A percentile compares a stretch with the other conserved stretches of the same genome.
Conservation (phyloP, 1,139 yeast species). For the Taphrina flavorubra region DNA sequence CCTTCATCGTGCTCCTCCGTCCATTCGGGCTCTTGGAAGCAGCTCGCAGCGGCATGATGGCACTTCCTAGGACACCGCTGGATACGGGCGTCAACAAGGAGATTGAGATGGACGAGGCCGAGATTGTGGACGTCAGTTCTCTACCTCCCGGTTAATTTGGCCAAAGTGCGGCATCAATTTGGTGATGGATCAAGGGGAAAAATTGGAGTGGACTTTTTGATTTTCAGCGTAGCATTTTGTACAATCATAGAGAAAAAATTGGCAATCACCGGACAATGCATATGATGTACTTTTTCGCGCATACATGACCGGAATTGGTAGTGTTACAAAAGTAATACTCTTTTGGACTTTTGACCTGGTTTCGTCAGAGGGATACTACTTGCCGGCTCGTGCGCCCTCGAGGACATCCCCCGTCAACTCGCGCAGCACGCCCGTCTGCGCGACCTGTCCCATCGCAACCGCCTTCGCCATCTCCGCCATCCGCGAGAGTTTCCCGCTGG, state of each 20-base stretch:
- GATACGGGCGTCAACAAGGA: conserved; percentile 58
- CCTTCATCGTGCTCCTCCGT: conserved; percentile 84
- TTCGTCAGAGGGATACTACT: background rate
- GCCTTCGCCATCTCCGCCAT: conserved; percentile 39
- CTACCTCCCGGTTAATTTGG: conserved; percentile 86
- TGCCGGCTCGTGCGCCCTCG: conserved; percentile 38
- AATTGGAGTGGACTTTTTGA: background rate
- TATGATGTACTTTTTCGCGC: background rate
- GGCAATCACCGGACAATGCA: background rate
- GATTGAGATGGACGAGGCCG: conserved; percentile 67
- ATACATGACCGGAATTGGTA: too few relatives aligned
- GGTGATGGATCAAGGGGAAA: background rate
- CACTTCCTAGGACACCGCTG: conserved; percentile 92
- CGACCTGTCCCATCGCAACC: conserved; percentile 30
- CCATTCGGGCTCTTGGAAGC: conserved; percentile 96
- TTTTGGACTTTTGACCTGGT: background rate
- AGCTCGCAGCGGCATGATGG: conserved; percentile 99
- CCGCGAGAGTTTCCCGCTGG: conserved; percentile 31
- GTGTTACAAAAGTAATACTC: background rate
- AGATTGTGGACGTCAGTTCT: conserved; percentile 56
- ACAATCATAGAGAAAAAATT: background rate
- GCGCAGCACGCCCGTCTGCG: conserved; percentile 35
- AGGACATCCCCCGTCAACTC: conserved; percentile 33
- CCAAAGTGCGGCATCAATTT: background rate
- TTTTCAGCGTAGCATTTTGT: conserved; percentile 1